Evolutionary conservation across 345 rosid species (phyloP).

Genomic region (Aquilaria malaccensis): DNA sequence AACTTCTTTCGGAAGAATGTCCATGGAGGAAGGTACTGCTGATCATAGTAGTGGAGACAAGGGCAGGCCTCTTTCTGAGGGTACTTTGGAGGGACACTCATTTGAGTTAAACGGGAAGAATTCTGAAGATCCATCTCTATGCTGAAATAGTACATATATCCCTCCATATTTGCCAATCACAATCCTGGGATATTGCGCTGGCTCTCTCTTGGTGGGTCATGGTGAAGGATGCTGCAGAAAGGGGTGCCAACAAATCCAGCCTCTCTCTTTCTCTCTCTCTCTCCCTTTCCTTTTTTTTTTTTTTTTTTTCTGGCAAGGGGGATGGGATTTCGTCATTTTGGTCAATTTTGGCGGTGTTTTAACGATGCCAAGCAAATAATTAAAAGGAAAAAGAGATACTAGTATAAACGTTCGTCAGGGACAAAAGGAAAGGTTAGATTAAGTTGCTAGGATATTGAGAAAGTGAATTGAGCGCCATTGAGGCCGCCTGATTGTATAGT

Average conservation of each 20-base stretch:
- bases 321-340: background rate
- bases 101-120: conserved; percentile 8
- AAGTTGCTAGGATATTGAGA: conserved; percentile 12
- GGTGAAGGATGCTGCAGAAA: conserved; percentile 3
- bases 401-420: conserved; percentile 8
- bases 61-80: background rate
- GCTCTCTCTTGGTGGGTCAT: conserved; percentile 1
- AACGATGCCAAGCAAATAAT: conserved; percentile 21
- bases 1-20: conserved; percentile 25
- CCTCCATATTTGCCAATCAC: background rate
- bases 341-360: conserved; percentile 22
- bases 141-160: conserved; percentile 9
- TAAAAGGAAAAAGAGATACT: conserved; percentile 19
- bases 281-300: conserved; percentile 7
- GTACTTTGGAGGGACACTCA: conserved; percentile 5
- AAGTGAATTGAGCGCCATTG: conserved; percentile 2
- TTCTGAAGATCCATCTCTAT: conserved; percentile 4
- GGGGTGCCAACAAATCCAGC: conserved; percentile 1
- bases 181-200: conserved; percentile 2
- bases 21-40: too few species aligned
- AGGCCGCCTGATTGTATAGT: conserved; percentile 30
- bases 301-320: background rate
- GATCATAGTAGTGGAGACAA: conserved; percentile 22
- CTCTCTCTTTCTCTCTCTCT: background rate
- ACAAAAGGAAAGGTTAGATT: background rate